These are phyloP conservation scores for Curvularia sp. DNA, from an alignment of 2,329 filamentous ascomycete species.

Conservation along the genomic window DNA sequence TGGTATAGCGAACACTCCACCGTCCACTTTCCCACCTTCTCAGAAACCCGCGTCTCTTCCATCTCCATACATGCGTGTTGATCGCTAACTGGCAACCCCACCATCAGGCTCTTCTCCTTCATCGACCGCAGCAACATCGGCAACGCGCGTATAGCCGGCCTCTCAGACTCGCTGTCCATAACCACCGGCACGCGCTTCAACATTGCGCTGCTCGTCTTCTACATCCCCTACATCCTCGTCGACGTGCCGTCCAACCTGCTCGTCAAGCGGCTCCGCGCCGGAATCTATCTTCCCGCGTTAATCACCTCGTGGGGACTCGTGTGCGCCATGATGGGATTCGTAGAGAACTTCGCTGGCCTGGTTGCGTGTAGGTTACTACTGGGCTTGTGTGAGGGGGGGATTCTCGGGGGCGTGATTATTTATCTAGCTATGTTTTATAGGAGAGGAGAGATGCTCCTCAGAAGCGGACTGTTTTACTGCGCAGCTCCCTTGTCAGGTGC, in stretches of 20 bases:
- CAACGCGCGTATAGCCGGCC: constrained; percentile 55
- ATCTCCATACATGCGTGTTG: too few relatives aligned
- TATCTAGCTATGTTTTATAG: constrained; percentile 55
- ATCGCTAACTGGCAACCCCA: not conserved
- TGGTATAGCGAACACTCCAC: constrained; percentile 34
- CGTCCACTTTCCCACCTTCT: not conserved
- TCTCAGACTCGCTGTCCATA: constrained; percentile 51
- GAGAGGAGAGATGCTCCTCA: constrained; percentile 52
- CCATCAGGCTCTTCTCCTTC: constrained; percentile 52
- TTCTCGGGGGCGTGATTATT: constrained; percentile 53
- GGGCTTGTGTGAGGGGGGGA: constrained; percentile 53
- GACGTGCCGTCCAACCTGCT: constrained; percentile 54
- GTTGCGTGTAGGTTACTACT: constrained; percentile 53
- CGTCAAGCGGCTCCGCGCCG: constrained; percentile 52
- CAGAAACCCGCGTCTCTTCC: too few relatives aligned
- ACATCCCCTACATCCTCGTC: constrained; percentile 54
- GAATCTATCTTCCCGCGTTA: constrained; percentile 52
- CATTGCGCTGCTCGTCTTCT: constrained; percentile 55
- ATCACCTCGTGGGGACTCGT: constrained; percentile 53
- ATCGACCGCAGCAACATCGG: constrained; percentile 56
- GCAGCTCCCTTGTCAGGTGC: constrained; percentile 52
- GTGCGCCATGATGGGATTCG: constrained; percentile 53
- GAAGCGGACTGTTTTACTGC: constrained; percentile 51
- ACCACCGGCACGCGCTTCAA: constrained; percentile 52
- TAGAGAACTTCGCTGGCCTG: constrained; percentile 52